Evolutionary conservation across 495 filamentous ascomycete species (phyloP).

Genomic region (Penicillium longicatenatum): DNA sequence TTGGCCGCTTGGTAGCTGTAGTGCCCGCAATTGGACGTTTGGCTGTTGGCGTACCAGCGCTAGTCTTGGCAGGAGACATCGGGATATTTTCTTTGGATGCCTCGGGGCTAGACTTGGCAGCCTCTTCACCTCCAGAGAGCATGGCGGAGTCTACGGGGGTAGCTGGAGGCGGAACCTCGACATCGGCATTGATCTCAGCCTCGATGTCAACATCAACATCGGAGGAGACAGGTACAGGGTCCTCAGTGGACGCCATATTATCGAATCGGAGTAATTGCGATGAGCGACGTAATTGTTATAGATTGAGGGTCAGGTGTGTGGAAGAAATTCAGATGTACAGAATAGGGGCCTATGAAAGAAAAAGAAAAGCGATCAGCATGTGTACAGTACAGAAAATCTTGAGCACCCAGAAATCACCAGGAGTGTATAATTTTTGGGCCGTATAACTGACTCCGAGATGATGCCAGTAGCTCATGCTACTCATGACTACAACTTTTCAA

Average conservation of each 20-base stretch:
- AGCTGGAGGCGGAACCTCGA: slow-evolving; percentile 38
- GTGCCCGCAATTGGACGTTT: slow-evolving; percentile 39
- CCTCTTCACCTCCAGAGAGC: slow-evolving; percentile 43
- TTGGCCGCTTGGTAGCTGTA: slow-evolving; percentile 39
- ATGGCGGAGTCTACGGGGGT: slow-evolving; percentile 43
- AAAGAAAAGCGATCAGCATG: slow-evolving; percentile 8
- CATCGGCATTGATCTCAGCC: slow-evolving; percentile 18
- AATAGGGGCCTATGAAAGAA: slow-evolving; percentile 6
- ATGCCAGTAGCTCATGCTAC: slow-evolving; percentile 1
- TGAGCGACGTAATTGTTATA: neutral
- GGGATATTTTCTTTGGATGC: slow-evolving; percentile 41
- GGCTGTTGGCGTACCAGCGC: slow-evolving; percentile 21
- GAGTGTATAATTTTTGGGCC: neutral
- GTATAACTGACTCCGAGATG: neutral
- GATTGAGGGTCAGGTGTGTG: neutral
- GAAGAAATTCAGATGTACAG: slow-evolving; percentile 3
- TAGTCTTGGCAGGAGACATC: slow-evolving; percentile 35
- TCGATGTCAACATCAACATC: slow-evolving; percentile 25
- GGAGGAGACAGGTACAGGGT: slow-evolving; percentile 33
- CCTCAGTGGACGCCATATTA: slow-evolving; percentile 44
- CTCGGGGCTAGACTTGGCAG: slow-evolving; percentile 42
- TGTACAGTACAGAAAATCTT: neutral
- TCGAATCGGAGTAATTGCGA: neutral
- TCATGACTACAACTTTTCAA: neutral
- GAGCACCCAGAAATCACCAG: neutral